Evolutionary conservation across 495 filamentous ascomycete genomes (phyloP).

Genomic region (Hypoxylon fragiforme): DNA sequence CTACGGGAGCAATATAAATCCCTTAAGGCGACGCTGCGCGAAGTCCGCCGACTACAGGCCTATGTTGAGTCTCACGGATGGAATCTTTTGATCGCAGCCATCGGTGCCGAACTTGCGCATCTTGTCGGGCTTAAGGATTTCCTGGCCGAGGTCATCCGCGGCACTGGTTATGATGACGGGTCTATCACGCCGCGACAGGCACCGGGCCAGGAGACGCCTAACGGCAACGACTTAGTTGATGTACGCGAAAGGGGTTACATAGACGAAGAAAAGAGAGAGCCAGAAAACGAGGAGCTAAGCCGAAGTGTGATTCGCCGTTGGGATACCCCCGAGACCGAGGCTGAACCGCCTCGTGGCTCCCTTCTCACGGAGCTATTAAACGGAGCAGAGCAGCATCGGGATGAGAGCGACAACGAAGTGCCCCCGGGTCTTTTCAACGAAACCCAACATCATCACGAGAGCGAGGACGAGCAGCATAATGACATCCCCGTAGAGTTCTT

Average conservation of each 20-base stretch:
- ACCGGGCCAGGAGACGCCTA: neutral
- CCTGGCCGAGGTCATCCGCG: slow-evolving; percentile 57
- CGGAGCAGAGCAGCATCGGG: slow-evolving; percentile 23
- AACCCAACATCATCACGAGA: slow-evolving; percentile 19
- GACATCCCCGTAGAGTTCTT: slow-evolving; percentile 49
- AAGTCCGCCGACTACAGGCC: slow-evolving; percentile 63
- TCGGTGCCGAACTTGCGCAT: slow-evolving; percentile 87
- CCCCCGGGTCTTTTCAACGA: slow-evolving; percentile 41
- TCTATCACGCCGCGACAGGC: slow-evolving; percentile 24
- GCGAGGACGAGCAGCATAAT: slow-evolving; percentile 41
- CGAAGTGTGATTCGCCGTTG: slow-evolving; percentile 35
- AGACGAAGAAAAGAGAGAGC: neutral
- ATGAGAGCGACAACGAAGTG: slow-evolving; percentile 41
- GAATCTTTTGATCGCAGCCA: slow-evolving; percentile 85
- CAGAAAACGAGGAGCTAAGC: slow-evolving; percentile 28
- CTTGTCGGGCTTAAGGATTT: slow-evolving; percentile 70
- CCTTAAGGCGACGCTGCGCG: slow-evolving; percentile 58
- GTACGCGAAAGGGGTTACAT: neutral
- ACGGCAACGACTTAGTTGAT: slow-evolving; percentile 12
- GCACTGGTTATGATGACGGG: slow-evolving; percentile 35
- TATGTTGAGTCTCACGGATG: slow-evolving; percentile 69
- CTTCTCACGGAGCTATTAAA: slow-evolving; percentile 23
- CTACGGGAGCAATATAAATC: slow-evolving; percentile 54
- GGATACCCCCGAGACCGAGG: slow-evolving; percentile 22
- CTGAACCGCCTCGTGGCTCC: neutral